Conservation (phyloP, 2,329 filamentous ascomycete genomes). For the Cladophialophora immunda region DNA sequence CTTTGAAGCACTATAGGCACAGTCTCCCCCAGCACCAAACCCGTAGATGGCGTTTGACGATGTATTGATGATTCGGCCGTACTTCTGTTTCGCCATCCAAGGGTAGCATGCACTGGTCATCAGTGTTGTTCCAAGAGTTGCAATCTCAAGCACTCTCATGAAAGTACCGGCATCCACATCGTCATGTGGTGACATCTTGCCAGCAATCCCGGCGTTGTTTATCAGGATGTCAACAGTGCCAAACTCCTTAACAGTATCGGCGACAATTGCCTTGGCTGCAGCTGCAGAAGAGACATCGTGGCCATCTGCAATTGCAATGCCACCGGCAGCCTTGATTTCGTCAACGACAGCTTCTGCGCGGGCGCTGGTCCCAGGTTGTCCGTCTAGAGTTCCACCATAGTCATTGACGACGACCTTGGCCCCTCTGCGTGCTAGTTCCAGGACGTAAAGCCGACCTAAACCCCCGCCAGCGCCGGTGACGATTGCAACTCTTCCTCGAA, state of each 20-base stretch:
- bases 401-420: constrained; percentile 51
- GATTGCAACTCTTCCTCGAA: constrained; percentile 47
- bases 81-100: constrained; percentile 28
- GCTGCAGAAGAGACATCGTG: constrained; percentile 61
- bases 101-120: constrained; percentile 29
- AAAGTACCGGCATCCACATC: constrained; percentile 23
- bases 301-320: constrained; percentile 96
- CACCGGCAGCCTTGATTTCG: constrained; percentile 76
- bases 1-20: constrained; percentile 90
- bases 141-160: constrained; percentile 30
- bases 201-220: constrained; percentile 63
- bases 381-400: constrained; percentile 31
- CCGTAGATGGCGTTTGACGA: constrained; percentile 40
- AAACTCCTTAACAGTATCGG: constrained; percentile 47
- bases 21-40: constrained; percentile 34
- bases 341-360: constrained; percentile 62
- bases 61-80: constrained; percentile 28
- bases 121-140: constrained; percentile 22
- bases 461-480: constrained; percentile 47
- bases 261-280: constrained; percentile 51
- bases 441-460: constrained; percentile 45
- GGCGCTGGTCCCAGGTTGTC: constrained; percentile 68
- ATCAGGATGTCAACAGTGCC: constrained; percentile 57
- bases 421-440: constrained; percentile 45
- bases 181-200: constrained; percentile 32